These are phyloP conservation scores for Acer campestre DNA, from an alignment of 345 rosid genomes.

Conservation along the genomic window DNA sequence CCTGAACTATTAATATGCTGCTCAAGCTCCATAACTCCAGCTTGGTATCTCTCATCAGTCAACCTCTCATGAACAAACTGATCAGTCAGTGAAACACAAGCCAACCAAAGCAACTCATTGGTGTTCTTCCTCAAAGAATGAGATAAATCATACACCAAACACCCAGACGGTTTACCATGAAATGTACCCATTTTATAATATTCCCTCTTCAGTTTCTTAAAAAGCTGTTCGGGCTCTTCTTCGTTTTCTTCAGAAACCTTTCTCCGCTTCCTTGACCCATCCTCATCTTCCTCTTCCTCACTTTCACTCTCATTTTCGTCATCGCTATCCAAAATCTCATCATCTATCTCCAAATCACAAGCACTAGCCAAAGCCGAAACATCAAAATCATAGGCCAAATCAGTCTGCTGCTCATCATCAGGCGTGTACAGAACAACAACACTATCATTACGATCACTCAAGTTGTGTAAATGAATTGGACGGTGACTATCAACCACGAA, in stretches of 20 bases:
- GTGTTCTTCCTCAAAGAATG: conserved; percentile 83
- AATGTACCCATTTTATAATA: conserved; percentile 86
- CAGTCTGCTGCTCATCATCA: conserved; percentile 87
- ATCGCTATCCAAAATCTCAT: conserved; percentile 29
- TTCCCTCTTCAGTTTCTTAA: conserved; percentile 66
- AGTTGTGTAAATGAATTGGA: conserved; percentile 88
- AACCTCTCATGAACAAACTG: conserved; percentile 95
- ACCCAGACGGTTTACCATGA: conserved; percentile 95
- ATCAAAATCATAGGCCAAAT: conserved; percentile 79
- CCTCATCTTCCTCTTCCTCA: conserved; percentile 36
- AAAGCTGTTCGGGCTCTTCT: conserved; percentile 45
- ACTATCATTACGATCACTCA: conserved; percentile 67
- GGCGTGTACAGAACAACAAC: conserved; percentile 81
- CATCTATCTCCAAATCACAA: conserved; percentile 26
- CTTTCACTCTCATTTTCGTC: conserved; percentile 38
- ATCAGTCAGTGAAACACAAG: conserved; percentile 92
- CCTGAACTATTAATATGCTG: conserved; percentile 85
- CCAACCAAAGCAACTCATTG: conserved; percentile 91
- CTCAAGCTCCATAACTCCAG: conserved; percentile 97
- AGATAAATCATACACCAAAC: conserved; percentile 78
- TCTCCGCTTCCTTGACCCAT: conserved; percentile 70
- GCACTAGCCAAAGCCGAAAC: conserved; percentile 77
- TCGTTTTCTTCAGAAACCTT: conserved; percentile 46
- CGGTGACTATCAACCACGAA: conserved; percentile 94
- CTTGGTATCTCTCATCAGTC: conserved; percentile 94